Percentiles rank a stretch among this genome's conserved stretches.
These are phyloP conservation scores for Claviceps sorghi DNA, from an alignment of 2,329 filamentous ascomycete species.

Conservation along the genomic window DNA sequence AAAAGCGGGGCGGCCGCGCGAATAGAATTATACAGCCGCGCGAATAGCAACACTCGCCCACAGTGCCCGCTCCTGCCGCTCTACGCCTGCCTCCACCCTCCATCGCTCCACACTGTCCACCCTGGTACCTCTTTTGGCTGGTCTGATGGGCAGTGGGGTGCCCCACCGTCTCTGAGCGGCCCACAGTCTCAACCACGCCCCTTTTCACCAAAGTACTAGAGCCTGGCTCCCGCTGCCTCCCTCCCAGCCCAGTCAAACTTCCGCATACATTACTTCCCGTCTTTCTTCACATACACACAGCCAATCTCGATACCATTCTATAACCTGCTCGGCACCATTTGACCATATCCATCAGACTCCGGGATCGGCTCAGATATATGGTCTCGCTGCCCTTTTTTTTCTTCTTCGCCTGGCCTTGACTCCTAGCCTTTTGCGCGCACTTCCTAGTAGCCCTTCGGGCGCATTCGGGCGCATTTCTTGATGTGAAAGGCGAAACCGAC, in stretches of 20 bases:
- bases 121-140: background rate
- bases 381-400: background rate
- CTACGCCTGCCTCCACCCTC: too few species aligned
- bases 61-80: background rate
- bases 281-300: too few species aligned
- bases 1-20: too few species aligned
- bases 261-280: background rate
- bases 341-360: background rate
- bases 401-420: background rate
- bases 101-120: too few species aligned
- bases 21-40: too few species aligned
- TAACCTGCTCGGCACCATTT: background rate
- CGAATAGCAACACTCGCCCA: too few species aligned
- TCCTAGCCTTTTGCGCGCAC: background rate
- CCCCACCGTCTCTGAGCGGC: background rate
- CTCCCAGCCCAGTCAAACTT: background rate
- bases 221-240: background rate
- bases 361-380: too few species aligned
- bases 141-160: background rate
- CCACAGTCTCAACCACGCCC: background rate
- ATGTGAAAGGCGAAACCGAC: background rate
- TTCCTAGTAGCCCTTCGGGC: background rate
- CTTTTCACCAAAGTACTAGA: background rate
- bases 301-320: background rate
- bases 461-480: slow-evolving; percentile 3